Evolutionary conservation across 75 land plant species (phyloP).

Genomic region (Azolla pinnata): DNA sequence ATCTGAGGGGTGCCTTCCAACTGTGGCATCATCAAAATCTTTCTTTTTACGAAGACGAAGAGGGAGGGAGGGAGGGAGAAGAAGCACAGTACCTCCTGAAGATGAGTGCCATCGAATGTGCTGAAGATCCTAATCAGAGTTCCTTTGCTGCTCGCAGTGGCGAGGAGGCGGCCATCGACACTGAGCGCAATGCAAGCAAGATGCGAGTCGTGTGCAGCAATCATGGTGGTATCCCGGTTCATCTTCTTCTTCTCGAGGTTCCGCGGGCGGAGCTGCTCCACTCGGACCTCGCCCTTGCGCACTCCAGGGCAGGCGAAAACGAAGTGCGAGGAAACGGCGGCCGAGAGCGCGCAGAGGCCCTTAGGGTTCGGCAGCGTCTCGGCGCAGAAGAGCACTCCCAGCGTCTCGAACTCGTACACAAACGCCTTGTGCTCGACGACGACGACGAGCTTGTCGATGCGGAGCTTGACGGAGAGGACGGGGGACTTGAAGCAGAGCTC

Average conservation of each 20-base stretch:
- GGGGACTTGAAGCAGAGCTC: slow-evolving; percentile 58
- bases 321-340: slow-evolving; percentile 13
- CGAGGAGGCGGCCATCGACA: slow-evolving; percentile 42
- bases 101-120: slow-evolving; percentile 45
- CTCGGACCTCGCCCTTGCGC: slow-evolving; percentile 57
- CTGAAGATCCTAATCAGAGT: slow-evolving; percentile 60
- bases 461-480: slow-evolving; percentile 41
- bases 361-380: slow-evolving; percentile 62
- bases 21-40: too few relatives aligned
- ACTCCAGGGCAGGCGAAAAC: slow-evolving; percentile 69
- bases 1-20: too few relatives aligned
- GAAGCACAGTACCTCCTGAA: slow-evolving; percentile 68
- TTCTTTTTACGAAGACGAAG: too few relatives aligned
- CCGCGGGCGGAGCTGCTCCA: slow-evolving; percentile 33
- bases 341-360: slow-evolving; percentile 53
- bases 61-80: too few relatives aligned
- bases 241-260: slow-evolving; percentile 11
- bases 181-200: slow-evolving; percentile 59
- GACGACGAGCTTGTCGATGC: slow-evolving; percentile 49
- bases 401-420: slow-evolving; percentile 53
- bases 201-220: slow-evolving; percentile 56
- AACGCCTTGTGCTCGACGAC: slow-evolving; percentile 57
- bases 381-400: slow-evolving; percentile 53
- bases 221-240: slow-evolving; percentile 26
- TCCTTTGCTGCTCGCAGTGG: slow-evolving; percentile 64